A percentile compares a stretch with the other conserved stretches of the same genome.
These are phyloP conservation scores for Colletotrichum sp. DNA, from an alignment of 2,329 filamentous ascomycete genomes.

Conservation along the genomic window DNA sequence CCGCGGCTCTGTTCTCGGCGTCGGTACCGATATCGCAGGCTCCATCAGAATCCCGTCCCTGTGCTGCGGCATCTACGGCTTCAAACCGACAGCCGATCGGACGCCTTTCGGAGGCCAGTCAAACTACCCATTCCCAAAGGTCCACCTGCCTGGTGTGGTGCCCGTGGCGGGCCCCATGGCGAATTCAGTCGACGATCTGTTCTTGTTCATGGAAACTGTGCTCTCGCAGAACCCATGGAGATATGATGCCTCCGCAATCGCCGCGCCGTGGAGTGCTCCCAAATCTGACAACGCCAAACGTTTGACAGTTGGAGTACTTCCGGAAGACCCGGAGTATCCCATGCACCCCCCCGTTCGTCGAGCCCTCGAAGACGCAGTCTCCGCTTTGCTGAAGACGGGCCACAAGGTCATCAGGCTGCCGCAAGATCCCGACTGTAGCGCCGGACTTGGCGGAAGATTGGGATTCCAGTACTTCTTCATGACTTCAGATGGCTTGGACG, in stretches of 20 bases:
- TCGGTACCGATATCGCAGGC: constrained; percentile 48
- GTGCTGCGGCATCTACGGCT: constrained; percentile 47
- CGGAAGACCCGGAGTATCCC: constrained; percentile 51
- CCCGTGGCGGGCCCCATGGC: constrained; percentile 48
- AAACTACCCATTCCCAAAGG: background rate
- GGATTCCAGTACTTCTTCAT: constrained; percentile 46
- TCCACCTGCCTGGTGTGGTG: constrained; percentile 29
- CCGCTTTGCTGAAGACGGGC: constrained; percentile 43
- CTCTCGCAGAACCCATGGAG: constrained; percentile 45
- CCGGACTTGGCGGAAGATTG: constrained; percentile 33
- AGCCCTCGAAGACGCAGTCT: constrained; percentile 44
- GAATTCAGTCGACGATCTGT: constrained; percentile 42
- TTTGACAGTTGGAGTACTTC: constrained; percentile 53
- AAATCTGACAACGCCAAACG: constrained; percentile 17
- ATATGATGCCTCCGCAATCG: constrained; percentile 45
- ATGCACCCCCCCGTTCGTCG: constrained; percentile 56
- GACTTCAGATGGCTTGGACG: constrained; percentile 30
- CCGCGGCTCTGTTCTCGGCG: constrained; percentile 43
- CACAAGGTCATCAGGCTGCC: constrained; percentile 46
- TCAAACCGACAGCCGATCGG: constrained; percentile 41
- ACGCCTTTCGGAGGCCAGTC: constrained; percentile 26
- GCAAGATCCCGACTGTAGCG: constrained; percentile 31
- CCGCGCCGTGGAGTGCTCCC: constrained; percentile 49
- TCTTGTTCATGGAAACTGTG: constrained; percentile 45
- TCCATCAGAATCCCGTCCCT: constrained; percentile 49